Evolutionary conservation across 108 stramenopile species (phyloP).

Genomic region (Cyclotella cryptica): DNA sequence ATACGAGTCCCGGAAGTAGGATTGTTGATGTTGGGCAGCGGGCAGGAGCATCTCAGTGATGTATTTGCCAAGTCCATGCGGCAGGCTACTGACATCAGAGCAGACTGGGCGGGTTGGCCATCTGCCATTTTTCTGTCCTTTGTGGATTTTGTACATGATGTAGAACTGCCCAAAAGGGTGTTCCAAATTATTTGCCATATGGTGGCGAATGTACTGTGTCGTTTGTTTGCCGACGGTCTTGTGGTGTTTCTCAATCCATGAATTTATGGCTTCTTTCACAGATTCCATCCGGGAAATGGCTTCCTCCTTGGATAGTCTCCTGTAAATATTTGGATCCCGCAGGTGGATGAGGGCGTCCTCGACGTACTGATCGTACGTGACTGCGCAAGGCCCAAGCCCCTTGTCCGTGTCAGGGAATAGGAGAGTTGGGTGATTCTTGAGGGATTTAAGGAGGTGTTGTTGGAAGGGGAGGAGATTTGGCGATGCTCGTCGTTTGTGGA

Average conservation of each 20-base stretch:
- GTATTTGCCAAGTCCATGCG: constrained; percentile 8
- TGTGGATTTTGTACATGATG: too few relatives aligned
- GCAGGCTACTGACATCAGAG: constrained; percentile 7
- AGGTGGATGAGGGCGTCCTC: not conserved
- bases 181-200: not conserved
- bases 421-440: too few relatives aligned
- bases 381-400: too few relatives aligned
- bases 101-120: constrained; percentile 16
- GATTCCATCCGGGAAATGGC: not conserved
- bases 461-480: not conserved
- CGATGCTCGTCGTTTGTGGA: not conserved
- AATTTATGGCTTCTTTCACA: not conserved
- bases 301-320: not conserved
- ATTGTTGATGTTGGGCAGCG: not conserved
- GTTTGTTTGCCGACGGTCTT: not conserved
- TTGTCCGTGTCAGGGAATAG: too few relatives aligned
- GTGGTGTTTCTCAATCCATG: not conserved
- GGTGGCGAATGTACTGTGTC: not conserved
- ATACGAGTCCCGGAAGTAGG: constrained; percentile 18
- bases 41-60: constrained; percentile 1
- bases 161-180: not conserved
- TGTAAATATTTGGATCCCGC: not conserved
- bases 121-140: not conserved
- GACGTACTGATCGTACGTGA: not conserved
- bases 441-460: too few relatives aligned